These are phyloP conservation scores for Globisporangium rhizosaccharum DNA, from an alignment of 352 stramenopile species.

Conservation along the genomic window DNA sequence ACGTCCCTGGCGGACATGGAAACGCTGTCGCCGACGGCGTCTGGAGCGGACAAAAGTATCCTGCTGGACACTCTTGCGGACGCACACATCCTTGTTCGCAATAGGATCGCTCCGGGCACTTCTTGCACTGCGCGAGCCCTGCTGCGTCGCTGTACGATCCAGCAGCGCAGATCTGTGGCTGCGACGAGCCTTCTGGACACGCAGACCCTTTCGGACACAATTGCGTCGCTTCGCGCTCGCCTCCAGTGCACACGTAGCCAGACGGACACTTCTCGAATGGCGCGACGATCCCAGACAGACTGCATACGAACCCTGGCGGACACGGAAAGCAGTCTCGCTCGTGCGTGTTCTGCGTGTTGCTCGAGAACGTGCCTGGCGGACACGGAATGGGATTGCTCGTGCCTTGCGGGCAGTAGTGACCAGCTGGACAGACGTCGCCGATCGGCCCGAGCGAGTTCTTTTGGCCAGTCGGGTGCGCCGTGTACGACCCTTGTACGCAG, in stretches of 20 bases:
- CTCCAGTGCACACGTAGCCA: slow-evolving; percentile 59
- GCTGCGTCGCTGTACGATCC: slow-evolving; percentile 64
- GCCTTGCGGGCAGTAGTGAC: slow-evolving; percentile 73
- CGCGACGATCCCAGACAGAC: slow-evolving; percentile 36
- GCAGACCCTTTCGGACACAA: slow-evolving; percentile 65
- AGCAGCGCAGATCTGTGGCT: slow-evolving; percentile 47
- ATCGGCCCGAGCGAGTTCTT: slow-evolving; percentile 70
- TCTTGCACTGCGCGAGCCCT: slow-evolving; percentile 49
- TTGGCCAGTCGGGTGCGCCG: slow-evolving; percentile 58
- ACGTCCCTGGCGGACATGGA: slow-evolving; percentile 56
- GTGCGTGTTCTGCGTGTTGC: slow-evolving; percentile 55
- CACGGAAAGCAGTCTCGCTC: slow-evolving; percentile 66
- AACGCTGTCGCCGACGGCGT: slow-evolving; percentile 43
- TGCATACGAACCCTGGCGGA: slow-evolving; percentile 53
- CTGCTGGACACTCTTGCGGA: slow-evolving; percentile 49
- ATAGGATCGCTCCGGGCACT: slow-evolving; percentile 71
- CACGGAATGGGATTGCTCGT: slow-evolving; percentile 82
- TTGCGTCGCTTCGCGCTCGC: slow-evolving; percentile 43
- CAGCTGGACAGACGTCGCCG: slow-evolving; percentile 58
- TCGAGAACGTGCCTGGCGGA: slow-evolving; percentile 61
- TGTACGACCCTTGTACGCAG: slow-evolving; percentile 84
- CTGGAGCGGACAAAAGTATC: slow-evolving; percentile 71
- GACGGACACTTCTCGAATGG: slow-evolving; percentile 44
- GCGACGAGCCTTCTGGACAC: slow-evolving; percentile 57
- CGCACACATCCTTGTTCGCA: slow-evolving; percentile 40